Evolutionary conservation across 1,139 yeast species (phyloP), one percentile per base, ranked within the genome.

Genomic region (Zygosaccharomyces pseudobailii): DNA sequence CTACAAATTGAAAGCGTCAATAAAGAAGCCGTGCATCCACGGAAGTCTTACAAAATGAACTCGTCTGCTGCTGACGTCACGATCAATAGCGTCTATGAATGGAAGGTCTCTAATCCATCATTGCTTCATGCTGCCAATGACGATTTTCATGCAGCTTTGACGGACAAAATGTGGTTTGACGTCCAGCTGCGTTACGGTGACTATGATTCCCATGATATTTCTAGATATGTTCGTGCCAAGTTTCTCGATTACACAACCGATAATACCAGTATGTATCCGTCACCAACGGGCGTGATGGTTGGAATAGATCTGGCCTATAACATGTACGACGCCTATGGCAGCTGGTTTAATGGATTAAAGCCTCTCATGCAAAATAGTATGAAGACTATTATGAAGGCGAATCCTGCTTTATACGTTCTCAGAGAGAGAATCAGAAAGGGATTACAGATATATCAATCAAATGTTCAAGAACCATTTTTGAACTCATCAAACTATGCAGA

Each of bases 41-140:
- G 99, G 60, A 94, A 94, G 67, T 89, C 97, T 0, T 94, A 94
- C 70, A 87, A 90, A 67, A 90, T 94, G 98, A 90, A 87, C 65
- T 85, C 97, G 0, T 88, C 97, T 0, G 80, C 90, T 44, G 98
- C 99, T 0, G 99, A 94, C 70, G 76, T 94, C 45, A 83, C 88
- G 2, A 67, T 92, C 45, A 76, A 80, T 17, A 83, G 95, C 57
- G 74, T 87, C 2, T 82, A 82, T 62, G 82, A 82, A 61, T 92
- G 97, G 97, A 80, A 81, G 45, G 86, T 89, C 6, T 82, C 92
- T 1, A 74, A 79, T 50, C 98, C 98, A 0, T 87, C 96, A 0
- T 71, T 87, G 45, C 70, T 92, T 31, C 80, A 83, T 62, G 85
- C 80, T 51, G 71, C 77, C 19, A 74, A 78, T 59, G 88, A 83